A percentile compares a stretch with the other conserved stretches of the same genome.
These are phyloP conservation scores for Tricholoma terreum DNA, from an alignment of 768 basidiomycete species.

Conservation along the genomic window DNA sequence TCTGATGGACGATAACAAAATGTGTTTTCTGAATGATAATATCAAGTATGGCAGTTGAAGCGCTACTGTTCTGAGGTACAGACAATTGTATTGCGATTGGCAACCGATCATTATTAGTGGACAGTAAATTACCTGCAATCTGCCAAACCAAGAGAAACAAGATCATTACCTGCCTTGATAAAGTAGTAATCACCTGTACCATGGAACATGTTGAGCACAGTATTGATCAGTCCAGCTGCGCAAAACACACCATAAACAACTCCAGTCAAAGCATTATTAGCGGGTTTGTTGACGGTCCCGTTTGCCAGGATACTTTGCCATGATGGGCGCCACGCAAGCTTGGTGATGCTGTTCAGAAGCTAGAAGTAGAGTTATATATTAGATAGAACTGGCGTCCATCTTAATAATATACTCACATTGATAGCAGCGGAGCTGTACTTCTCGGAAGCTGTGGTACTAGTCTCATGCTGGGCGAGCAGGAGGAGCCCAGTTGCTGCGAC, in stretches of 20 bases:
- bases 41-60: background rate
- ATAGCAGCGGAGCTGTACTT: conserved; percentile 50
- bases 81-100: background rate
- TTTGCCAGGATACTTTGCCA: conserved; percentile 20
- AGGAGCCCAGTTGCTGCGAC: conserved; percentile 60
- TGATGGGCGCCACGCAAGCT: conserved; percentile 15
- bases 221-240: background rate
- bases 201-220: background rate
- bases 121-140: conserved; percentile 24
- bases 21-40: background rate
- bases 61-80: background rate
- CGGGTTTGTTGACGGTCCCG: conserved; percentile 17
- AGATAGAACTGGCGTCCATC: background rate
- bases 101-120: background rate
- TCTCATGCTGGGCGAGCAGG: conserved; percentile 47
- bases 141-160: conserved; percentile 43
- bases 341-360: conserved; percentile 14
- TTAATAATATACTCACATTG: conserved; percentile 29
- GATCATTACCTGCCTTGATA: conserved; percentile 51
- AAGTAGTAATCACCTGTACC: conserved; percentile 61
- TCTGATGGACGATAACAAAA: background rate
- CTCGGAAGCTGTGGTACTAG: conserved; percentile 27
- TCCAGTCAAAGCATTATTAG: conserved; percentile 13
- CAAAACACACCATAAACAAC: conserved; percentile 31
- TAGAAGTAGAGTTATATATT: background rate